Conservation (phyloP, 257 asterid species). For the Nemophila menziesii region DNA sequence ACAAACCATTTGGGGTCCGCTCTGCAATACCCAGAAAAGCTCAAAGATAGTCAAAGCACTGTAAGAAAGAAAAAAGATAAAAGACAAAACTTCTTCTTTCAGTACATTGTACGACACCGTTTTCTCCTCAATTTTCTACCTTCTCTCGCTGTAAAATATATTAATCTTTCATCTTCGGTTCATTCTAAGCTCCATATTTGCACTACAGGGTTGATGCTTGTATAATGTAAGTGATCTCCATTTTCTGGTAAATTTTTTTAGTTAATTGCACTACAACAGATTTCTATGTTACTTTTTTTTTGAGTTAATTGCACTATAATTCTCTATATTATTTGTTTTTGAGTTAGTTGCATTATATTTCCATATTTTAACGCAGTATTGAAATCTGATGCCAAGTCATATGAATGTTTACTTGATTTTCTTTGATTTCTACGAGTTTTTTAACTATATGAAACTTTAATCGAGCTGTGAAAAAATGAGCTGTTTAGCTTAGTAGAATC, state of each 20-base stretch:
- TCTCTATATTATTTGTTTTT: no score
- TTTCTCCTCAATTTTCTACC: constrained; percentile 12
- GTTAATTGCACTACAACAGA: no score
- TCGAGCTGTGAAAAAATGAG: background rate
- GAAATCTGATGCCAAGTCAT: no score
- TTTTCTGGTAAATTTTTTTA: constrained; percentile 19
- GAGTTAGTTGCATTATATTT: no score
- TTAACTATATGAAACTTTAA: no score
- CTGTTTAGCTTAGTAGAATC: no score
- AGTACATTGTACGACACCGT: constrained; percentile 13
- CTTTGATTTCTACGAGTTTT: no score
- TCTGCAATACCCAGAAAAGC: constrained; percentile 11
- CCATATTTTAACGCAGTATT: background rate
- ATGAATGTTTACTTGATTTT: no score
- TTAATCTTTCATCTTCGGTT: constrained; percentile 8
- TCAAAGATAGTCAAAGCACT: constrained; percentile 30
- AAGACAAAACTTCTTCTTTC: constrained; percentile 12
- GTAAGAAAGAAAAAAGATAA: constrained; percentile 15
- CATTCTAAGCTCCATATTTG: background rate
- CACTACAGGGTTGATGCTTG: constrained; percentile 12
- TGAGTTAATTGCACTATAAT: no score
- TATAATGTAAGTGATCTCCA: constrained; percentile 20
- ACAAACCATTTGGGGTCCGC: constrained; percentile 48
- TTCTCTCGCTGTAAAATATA: constrained; percentile 5
- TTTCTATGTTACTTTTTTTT: no score